These are phyloP conservation scores for Mycena capillaripes DNA, from an alignment of 768 basidiomycete genomes.

Conservation along the genomic window DNA sequence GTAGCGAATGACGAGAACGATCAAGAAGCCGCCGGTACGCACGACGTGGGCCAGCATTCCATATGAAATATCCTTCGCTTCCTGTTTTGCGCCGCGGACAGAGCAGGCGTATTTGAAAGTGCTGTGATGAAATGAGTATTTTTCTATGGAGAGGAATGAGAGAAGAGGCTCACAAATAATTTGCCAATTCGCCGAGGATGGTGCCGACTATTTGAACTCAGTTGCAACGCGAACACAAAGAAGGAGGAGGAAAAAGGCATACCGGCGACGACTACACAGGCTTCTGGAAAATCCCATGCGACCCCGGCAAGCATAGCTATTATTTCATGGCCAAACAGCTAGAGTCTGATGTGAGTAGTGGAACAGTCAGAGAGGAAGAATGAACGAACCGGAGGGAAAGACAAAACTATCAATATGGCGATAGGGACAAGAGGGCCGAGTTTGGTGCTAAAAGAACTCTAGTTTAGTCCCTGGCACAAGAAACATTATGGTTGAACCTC, in stretches of 20 bases:
- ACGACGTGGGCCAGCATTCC: constrained; percentile 76
- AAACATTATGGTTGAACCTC: not conserved
- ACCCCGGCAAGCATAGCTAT: constrained; percentile 88
- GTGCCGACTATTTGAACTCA: constrained; percentile 67
- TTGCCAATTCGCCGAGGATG: constrained; percentile 87
- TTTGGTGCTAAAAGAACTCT: not conserved
- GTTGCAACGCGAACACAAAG: constrained; percentile 76
- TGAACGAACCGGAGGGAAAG: constrained; percentile 24
- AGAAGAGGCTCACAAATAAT: constrained; percentile 67
- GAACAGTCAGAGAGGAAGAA: not conserved
- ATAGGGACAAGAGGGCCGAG: constrained; percentile 10
- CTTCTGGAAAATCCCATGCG: constrained; percentile 58
- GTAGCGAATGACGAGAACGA: constrained; percentile 80
- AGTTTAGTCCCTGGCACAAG: not conserved
- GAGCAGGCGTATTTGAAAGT: constrained; percentile 87
- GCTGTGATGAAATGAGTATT: constrained; percentile 6
- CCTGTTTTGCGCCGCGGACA: constrained; percentile 79
- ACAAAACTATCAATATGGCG: constrained; percentile 13
- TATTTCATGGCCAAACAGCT: constrained; percentile 94
- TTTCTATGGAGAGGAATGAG: not conserved
- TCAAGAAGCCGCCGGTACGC: constrained; percentile 89
- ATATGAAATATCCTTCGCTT: constrained; percentile 69
- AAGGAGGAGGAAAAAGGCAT: constrained; percentile 71
- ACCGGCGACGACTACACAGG: constrained; percentile 19
- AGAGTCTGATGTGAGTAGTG: not conserved